Evolutionary conservation across 345 rosid genomes (phyloP), one percentile per base, ranked within the genome.

Genomic region (Arabidopsis arenosa): DNA sequence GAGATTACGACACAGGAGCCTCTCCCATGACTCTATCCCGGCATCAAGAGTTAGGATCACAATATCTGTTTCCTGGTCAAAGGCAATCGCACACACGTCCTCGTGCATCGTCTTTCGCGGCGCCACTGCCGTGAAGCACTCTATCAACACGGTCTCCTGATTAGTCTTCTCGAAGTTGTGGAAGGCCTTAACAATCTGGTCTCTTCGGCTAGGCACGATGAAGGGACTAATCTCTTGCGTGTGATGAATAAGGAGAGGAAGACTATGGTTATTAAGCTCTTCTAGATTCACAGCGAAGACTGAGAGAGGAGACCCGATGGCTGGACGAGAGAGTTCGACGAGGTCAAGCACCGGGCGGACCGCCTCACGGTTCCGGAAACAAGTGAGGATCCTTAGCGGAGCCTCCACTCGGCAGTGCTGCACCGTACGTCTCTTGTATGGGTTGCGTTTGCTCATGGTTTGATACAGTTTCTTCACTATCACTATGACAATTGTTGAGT

Each of bases 81-180:
- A 70, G 6, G 85, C 77, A 53, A 83, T 41, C 0, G 83, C 3
- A 13, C 86, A 82, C 18, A 83, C 77, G 14, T 84, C 84, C 7
- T 85, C 85, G 23, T 85, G 86, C 84, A 85, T 77, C 1, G 84
- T 75, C 30, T 72, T 58, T 37, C 73, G 45, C 4, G 84, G 86
- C 0, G 85, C 83, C 52, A 75, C 66, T 0, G 84, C 70, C 10
- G 87, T 82, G 80, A 52, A 84, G 68, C 84, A 84, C 59, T 71
- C 76, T 71, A 77, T 70, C 64, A 71, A 65, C 30, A 77, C 76
- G 1, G 76, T 77, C 5, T 77, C 80, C 17, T 49, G 47, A 57
- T 70, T 70, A 9, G 0, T 45, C 58, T 17, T 62, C 67, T 77
- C 73, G 68, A 48, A 77, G 72, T 49, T 77, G 61, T 71, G 67